Conservation (phyloP, 2,329 filamentous ascomycete species). For the Fusarium sp. region DNA sequence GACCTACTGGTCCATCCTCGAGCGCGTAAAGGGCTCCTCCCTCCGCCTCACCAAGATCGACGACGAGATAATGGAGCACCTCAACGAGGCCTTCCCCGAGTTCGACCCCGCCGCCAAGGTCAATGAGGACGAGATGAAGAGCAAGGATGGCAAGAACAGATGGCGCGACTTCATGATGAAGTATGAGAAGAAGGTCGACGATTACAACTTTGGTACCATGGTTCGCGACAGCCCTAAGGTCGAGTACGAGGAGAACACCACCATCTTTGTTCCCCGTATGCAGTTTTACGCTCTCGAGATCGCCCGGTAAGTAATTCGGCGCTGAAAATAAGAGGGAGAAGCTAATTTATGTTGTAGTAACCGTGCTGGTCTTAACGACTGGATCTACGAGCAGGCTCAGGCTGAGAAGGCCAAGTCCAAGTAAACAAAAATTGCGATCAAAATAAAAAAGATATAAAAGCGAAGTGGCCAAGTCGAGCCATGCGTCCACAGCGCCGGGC, state of each 20-base stretch:
- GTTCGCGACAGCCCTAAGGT: slow-evolving; percentile 79
- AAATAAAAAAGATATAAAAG: slow-evolving; percentile 10
- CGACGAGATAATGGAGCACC: slow-evolving; percentile 92
- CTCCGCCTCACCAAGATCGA: slow-evolving; percentile 93
- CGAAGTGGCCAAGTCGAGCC: slow-evolving; percentile 14
- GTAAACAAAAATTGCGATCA: slow-evolving; percentile 21
- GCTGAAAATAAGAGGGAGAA: rapidly evolving
- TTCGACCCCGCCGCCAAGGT: slow-evolving; percentile 86
- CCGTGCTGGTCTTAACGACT: slow-evolving; percentile 90
- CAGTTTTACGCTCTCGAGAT: slow-evolving; percentile 68
- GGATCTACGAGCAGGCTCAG: slow-evolving; percentile 90
- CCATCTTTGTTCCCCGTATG: slow-evolving; percentile 80
- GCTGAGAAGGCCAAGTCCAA: slow-evolving; percentile 59
- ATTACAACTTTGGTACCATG: slow-evolving; percentile 98
- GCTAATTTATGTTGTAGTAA: slow-evolving; percentile 69
- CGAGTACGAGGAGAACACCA: slow-evolving; percentile 89
- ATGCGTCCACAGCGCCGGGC: slow-evolving; percentile 13
- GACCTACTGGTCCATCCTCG: slow-evolving; percentile 96
- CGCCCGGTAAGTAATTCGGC: slow-evolving; percentile 49
- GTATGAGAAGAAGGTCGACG: slow-evolving; percentile 95
- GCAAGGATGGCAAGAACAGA: slow-evolving; percentile 89
- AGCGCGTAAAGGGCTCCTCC: slow-evolving; percentile 87
- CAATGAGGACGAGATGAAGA: slow-evolving; percentile 97
- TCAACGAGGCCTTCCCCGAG: slow-evolving; percentile 89
- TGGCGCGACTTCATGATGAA: slow-evolving; percentile 95